phyloP scores from a whole-genome alignment of 73 alveolate species.

The Paramecium caudatum region DNA sequence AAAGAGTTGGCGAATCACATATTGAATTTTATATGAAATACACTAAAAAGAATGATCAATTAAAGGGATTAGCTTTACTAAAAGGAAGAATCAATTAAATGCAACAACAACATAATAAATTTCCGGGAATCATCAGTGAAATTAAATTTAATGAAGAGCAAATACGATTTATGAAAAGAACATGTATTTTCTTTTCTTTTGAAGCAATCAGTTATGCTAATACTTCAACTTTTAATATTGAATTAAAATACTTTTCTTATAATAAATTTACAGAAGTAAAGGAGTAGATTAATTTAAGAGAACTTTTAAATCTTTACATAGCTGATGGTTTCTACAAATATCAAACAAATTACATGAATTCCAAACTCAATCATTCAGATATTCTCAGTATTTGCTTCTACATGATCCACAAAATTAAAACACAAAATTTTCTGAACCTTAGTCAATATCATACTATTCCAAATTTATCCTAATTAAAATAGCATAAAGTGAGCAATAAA shows the following conservation, averaged over 20 bases:
- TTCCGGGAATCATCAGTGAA: slow-evolving; percentile 35
- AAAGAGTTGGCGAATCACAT: slow-evolving; percentile 68
- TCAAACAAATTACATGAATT: slow-evolving; percentile 75
- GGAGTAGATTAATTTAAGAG: slow-evolving; percentile 71
- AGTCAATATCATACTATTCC: slow-evolving; percentile 62
- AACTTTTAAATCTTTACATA: slow-evolving; percentile 68
- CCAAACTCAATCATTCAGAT: slow-evolving; percentile 70
- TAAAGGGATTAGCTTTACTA: slow-evolving; percentile 37
- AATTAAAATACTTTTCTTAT: slow-evolving; percentile 58
- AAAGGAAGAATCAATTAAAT: slow-evolving; percentile 38
- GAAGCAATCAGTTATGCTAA: slow-evolving; percentile 63
- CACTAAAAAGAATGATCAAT: neutral
- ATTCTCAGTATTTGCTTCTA: slow-evolving; percentile 61
- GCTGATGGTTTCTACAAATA: slow-evolving; percentile 77
- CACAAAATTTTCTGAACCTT: slow-evolving; percentile 31
- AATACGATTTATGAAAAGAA: neutral
- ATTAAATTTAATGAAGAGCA: slow-evolving; percentile 23
- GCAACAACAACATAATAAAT: slow-evolving; percentile 1
- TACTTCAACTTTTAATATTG: slow-evolving; percentile 52
- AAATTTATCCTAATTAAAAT: neutral
- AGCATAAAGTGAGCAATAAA: neutral
- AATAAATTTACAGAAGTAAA: slow-evolving; percentile 69
- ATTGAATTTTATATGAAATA: slow-evolving; percentile 60
- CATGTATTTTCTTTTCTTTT: slow-evolving; percentile 55
- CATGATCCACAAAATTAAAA: slow-evolving; percentile 66